Conservation (phyloP, 2,329 filamentous ascomycete species). For the Fusarium sp. region DNA sequence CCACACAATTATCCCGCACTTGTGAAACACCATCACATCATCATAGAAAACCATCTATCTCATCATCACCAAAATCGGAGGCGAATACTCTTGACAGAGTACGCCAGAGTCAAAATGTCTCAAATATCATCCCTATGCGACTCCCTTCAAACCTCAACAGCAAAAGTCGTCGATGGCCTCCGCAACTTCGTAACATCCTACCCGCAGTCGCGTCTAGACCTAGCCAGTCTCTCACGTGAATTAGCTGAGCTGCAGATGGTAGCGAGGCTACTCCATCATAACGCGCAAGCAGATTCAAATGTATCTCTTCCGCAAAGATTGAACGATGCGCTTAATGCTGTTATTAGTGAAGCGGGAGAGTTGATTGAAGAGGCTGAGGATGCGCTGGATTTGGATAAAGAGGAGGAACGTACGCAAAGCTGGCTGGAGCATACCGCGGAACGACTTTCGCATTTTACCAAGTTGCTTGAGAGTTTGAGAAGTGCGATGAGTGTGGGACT, state of each 20-base stretch:
- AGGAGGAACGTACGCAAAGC: conserved; percentile 20
- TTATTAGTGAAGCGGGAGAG: conserved; percentile 33
- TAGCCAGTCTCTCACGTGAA: conserved; percentile 44
- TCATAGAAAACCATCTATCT: neutral
- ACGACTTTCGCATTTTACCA: conserved; percentile 32
- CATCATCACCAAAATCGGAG: neutral
- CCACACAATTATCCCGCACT: conserved; percentile 31
- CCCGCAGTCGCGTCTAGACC: conserved; percentile 41
- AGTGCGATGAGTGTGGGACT: conserved; percentile 42
- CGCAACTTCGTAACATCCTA: conserved; percentile 41
- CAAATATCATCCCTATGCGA: conserved; percentile 36
- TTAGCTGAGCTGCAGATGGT: conserved; percentile 45
- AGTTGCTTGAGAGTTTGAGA: conserved; percentile 36
- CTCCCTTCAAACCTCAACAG: conserved; percentile 37
- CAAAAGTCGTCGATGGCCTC: conserved; percentile 36
- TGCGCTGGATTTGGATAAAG: conserved; percentile 28
- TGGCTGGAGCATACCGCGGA: conserved; percentile 45
- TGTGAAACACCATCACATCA: conserved; percentile 19
- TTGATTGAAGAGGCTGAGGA: conserved; percentile 42
- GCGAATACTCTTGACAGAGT: too few relatives aligned
- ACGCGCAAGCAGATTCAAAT: conserved; percentile 23
- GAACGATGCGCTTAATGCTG: conserved; percentile 24
- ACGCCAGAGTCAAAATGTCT: neutral
- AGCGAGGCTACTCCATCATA: conserved; percentile 42
- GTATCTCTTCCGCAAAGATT: conserved; percentile 2